Percentiles rank a stretch among this genome's conserved stretches.
Evolutionary conservation across 768 basidiomycete species (phyloP).

Genomic region (Epithele typhae): DNA sequence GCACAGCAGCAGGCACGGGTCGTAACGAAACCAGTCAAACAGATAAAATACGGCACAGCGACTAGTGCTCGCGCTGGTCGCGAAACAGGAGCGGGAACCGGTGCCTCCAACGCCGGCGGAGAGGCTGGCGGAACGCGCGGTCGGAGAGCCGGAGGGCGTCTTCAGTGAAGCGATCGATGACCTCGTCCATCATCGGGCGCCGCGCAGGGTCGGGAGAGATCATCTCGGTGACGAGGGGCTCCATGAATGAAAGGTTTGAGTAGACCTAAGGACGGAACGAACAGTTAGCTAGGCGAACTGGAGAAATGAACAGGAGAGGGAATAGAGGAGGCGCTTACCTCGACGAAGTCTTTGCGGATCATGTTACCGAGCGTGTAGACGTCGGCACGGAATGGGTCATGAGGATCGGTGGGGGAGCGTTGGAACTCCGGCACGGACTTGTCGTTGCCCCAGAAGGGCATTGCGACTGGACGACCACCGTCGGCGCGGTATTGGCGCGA

Average conservation of each 20-base stretch:
- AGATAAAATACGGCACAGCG: too few species aligned
- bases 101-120: too few species aligned
- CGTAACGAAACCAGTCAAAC: too few species aligned
- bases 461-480: neutral
- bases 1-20: too few species aligned
- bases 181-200: slow-evolving; percentile 22
- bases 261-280: neutral
- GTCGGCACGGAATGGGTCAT: slow-evolving; percentile 1
- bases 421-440: slow-evolving; percentile 32
- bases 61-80: too few species aligned
- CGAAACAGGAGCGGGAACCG: too few species aligned
- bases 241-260: slow-evolving; percentile 20
- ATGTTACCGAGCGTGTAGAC: slow-evolving; percentile 7
- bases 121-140: too few species aligned
- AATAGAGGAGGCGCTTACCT: too few species aligned
- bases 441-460: slow-evolving; percentile 36
- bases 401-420: slow-evolving; percentile 12
- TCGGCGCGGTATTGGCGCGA: slow-evolving; percentile 27
- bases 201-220: neutral
- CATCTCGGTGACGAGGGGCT: neutral
- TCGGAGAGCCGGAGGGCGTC: too few species aligned
- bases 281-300: too few species aligned
- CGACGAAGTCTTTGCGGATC: slow-evolving; percentile 6
- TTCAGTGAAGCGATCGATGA: slow-evolving; percentile 10
- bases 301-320: too few species aligned